phyloP scores from a whole-genome alignment of 2,329 filamentous ascomycete species.

The Botrytis fabae region DNA sequence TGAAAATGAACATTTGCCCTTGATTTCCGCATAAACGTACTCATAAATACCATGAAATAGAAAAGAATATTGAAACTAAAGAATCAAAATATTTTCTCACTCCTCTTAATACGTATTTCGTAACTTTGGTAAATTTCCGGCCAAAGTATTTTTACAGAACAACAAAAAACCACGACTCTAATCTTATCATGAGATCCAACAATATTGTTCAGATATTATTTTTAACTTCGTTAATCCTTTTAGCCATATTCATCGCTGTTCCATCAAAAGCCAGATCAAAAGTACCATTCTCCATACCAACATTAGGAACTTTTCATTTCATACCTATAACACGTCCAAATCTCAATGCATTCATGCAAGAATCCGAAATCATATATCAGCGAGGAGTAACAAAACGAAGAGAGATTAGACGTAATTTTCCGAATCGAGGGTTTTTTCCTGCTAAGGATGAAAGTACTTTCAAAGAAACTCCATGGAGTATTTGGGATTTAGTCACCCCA shows the following conservation, averaged over 20 bases:
- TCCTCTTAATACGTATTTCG: not conserved
- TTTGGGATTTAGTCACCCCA: slow-evolving; percentile 47
- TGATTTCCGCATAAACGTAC: slow-evolving; percentile 13
- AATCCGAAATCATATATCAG: slow-evolving; percentile 13
- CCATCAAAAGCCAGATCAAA: not conserved
- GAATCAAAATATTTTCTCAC: not conserved
- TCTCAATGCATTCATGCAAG: slow-evolving; percentile 10
- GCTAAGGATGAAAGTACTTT: slow-evolving; percentile 31
- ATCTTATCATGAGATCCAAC: slow-evolving; percentile 9
- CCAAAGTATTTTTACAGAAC: not conserved
- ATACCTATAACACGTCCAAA: slow-evolving; percentile 21
- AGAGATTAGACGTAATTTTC: slow-evolving; percentile 3
- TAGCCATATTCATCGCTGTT: slow-evolving; percentile 1
- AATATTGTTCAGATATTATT: slow-evolving; percentile 9
- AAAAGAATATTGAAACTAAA: not conserved
- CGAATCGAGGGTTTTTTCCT: slow-evolving; percentile 29
- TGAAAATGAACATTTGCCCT: not conserved
- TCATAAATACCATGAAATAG: not conserved
- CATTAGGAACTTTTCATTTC: slow-evolving; percentile 15
- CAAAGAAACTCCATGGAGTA: slow-evolving; percentile 39
- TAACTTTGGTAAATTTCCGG: not conserved
- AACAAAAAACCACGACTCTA: not conserved
- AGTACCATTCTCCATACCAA: not conserved
- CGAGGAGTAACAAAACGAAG: slow-evolving; percentile 7
- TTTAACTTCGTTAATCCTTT: slow-evolving; percentile 1